phyloP scores from a whole-genome alignment of 805 yeast species.

The Kregervanrija delftensis region DNA sequence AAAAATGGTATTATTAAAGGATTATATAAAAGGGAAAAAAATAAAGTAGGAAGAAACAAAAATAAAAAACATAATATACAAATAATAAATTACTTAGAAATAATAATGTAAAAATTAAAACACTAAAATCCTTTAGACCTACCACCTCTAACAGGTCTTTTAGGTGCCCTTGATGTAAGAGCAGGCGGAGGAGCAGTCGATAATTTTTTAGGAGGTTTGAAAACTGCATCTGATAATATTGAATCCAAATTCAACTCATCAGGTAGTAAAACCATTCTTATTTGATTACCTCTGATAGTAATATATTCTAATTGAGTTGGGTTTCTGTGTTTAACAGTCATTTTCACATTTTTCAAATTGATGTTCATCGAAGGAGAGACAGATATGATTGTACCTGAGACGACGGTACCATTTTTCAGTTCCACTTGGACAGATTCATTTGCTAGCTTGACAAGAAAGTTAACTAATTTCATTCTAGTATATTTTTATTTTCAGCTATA shows the following conservation, averaged over 20 bases:
- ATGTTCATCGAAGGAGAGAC: slow-evolving; percentile 92
- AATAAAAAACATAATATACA: too few species aligned
- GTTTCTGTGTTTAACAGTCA: slow-evolving; percentile 65
- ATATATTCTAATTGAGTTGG: slow-evolving; percentile 69
- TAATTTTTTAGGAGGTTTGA: slow-evolving; percentile 33
- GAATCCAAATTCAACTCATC: slow-evolving; percentile 75
- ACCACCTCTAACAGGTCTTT: slow-evolving; percentile 23
- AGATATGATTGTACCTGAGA: slow-evolving; percentile 76
- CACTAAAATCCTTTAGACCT: slow-evolving; percentile 26
- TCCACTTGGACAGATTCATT: slow-evolving; percentile 88
- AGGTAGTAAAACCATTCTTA: slow-evolving; percentile 76
- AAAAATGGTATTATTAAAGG: too few species aligned
- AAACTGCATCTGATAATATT: slow-evolving; percentile 44
- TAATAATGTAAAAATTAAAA: too few species aligned
- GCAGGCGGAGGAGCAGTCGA: slow-evolving; percentile 29
- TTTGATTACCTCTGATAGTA: slow-evolving; percentile 83
- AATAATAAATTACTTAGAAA: too few species aligned
- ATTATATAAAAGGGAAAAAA: too few species aligned
- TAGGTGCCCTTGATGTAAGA: slow-evolving; percentile 21
- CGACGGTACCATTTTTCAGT: slow-evolving; percentile 81
- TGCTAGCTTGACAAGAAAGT: slow-evolving; percentile 77
- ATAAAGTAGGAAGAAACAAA: too few species aligned
- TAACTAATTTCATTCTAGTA: slow-evolving; percentile 51
- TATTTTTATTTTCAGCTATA: not conserved
- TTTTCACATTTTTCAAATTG: slow-evolving; percentile 68